Evolutionary conservation across 768 basidiomycete genomes (phyloP), one percentile per base, ranked within the genome.

Genomic region (Tulasnella sp.): DNA sequence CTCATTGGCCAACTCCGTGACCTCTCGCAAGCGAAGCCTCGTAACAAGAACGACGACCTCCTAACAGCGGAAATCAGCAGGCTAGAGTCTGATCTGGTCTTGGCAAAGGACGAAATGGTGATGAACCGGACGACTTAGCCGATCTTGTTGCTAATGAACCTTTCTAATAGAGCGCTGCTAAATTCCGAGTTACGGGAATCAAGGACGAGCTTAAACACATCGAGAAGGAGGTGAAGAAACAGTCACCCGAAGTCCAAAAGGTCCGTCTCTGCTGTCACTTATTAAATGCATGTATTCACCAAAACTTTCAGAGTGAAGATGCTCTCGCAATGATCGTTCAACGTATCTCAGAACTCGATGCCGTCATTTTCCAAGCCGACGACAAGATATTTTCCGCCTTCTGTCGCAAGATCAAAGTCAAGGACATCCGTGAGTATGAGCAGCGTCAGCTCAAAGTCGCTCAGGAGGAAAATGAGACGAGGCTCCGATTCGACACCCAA

Each of bases 361-460:
- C 86, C 4, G 87, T 88, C 5, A 88, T 98, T 82, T 89, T 96
- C 81, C 87, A 86, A 9, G 95, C 94, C 0, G 98, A 98, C 83
- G 94, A 95, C 83, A 87, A 87, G 3, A 86, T 97, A 18, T 99
- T 97, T 83, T 86, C 85, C 1, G 84, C 86, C 3, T 98, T 99
- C 86, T 98, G 97, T 84, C 84, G 85, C 48, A 89, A 90, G 82
- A 96, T 98, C 81, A 89, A 91, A 14, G 92, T 98, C 9, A 84
- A 86, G 21, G 92, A 92, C 85, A 95, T 99, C 81, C 91, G 97
- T 38, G 95, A 97, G 82, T 99, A 97, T 84, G 97, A 99, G 85
- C 93, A 95, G 83, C 91, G 93, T 31, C 95, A 97, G 83, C 87
- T 98, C 40, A 94, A 92, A 84, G 90, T 94, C 34, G 95, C 94